Conservation (phyloP, 331 rosid species). For the Erythrophleum ivorense region DNA sequence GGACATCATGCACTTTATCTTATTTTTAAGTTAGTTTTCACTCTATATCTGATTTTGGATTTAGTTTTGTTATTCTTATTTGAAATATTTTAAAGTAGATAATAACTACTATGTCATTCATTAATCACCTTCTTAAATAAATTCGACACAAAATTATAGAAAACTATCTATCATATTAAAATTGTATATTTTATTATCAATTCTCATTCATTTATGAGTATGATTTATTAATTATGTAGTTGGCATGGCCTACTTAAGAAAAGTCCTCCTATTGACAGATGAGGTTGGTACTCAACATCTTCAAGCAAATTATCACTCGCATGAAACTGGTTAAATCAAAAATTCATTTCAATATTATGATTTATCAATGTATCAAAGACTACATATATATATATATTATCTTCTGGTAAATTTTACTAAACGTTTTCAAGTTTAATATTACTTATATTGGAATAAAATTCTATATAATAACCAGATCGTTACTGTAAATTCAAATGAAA, state of each 20-base stretch:
- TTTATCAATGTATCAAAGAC: neutral
- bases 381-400: neutral
- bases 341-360: neutral
- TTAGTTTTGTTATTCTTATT: neutral
- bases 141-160: no score
- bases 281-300: neutral
- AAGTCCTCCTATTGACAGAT: neutral
- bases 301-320: neutral
- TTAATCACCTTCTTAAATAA: no score
- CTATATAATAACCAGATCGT: neutral
- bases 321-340: neutral
- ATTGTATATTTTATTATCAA: no score
- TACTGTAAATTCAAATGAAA: neutral
- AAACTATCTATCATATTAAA: no score
- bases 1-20: neutral
- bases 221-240: neutral
- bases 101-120: neutral
- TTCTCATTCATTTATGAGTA: neutral
- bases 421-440: no score
- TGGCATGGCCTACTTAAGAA: neutral
- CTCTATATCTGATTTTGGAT: neutral
- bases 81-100: neutral
- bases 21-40: neutral
- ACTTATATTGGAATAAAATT: neutral
- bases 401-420: neutral